Evolutionary conservation across 1,284 basidiomycete species (phyloP), one percentile per base, ranked within the genome.

Genomic region (Cerrena zonata): DNA sequence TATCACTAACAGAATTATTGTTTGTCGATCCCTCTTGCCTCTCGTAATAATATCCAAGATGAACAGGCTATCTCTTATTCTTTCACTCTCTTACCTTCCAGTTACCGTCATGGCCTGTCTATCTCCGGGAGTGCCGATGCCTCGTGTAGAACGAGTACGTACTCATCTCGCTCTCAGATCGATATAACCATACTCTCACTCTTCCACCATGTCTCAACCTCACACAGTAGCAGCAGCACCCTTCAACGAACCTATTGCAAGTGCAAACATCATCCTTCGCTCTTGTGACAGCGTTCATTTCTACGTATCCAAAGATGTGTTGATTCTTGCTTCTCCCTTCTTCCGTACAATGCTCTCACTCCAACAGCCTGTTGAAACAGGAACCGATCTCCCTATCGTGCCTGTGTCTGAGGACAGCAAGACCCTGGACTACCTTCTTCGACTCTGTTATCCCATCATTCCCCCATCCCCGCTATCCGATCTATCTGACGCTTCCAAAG

Each of bases 331-430:
- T 11, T 47, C 58, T 40, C 45, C 55, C 26, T 36, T 53, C 44
- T 63, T 63, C 48, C 47, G 41, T 10, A 53, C 54, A 37, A 61
- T 62, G 61, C 57, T 62, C 34, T 25, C 48, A 2, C 42, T 57
- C 19, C 54, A 52, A n/a, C 42, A 55, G 39, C 43, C 48, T 4
- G 3, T 3, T 10, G 23, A 5, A 2, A 36, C 42, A 26, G 24
- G 23, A 12, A 10, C 19, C 39, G 47, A 44, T n/a, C 44, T 44
- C 22, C 46, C 49, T n/a, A 36, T 53, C 41, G 45, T 55, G 1
- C 22, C 37, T 4, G 18, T 57, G 5, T 10, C 49, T 2, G 54
- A 56, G 45, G 27, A 50, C 46, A 37, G 19, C 18, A 19, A 27
- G 18, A 47, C 45, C 4, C 27, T 58, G 5, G 53, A 27, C 7